Evolutionary conservation across 2,329 filamentous ascomycete species (phyloP), one percentile per base, ranked within the genome.

Genomic region (Pyrenophora tritici-repentis): DNA sequence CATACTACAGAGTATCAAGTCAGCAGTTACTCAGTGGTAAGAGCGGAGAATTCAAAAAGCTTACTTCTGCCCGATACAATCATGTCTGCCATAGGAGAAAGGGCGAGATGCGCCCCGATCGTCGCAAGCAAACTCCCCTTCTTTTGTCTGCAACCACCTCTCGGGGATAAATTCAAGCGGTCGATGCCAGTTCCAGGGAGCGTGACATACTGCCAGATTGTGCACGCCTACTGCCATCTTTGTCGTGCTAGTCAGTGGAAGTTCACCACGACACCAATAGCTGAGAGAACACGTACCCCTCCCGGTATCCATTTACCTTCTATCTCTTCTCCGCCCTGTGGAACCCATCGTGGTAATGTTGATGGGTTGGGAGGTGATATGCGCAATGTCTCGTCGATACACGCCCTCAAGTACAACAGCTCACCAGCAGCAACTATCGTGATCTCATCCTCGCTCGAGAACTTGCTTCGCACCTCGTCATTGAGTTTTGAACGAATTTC

Each of bases 71-170:
- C 43, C 43, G 8, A 47, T 47, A 9, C 35, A 47, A 34, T 47
- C 43, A 40, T 47, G 43, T 40, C 43, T 32, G 17, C 43, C 43
- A 7, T 46, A 46, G 7, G 43, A 46, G 26, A 46, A 46, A 17
- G 43, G 43, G 10, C 43, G 43, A 12, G 43, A 46, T 13, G 43
- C 43, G 4, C 43, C 43, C 10, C 43, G 43, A n/a, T 46, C 35
- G 18, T 46, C 43, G 3, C 35, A 14, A 39, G 35, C 24, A 31
- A 46, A 46, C 17, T 39, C 43, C 17, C 43, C 35, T 2, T 46
- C 43, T 46, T 46, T 46, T 13, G 35, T 46, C 35, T 46, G 35
- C n/a, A 46, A 10, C 43, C 35, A 46, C 26, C 43, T 46, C 43
- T 46, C 43, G 2, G 43, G 43, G 8, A 46, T n/a, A 14, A 46